These are phyloP conservation scores for Tieghemiomyces parasiticus DNA, from an alignment of 192 early-diverging fungal species.

Conservation along the genomic window DNA sequence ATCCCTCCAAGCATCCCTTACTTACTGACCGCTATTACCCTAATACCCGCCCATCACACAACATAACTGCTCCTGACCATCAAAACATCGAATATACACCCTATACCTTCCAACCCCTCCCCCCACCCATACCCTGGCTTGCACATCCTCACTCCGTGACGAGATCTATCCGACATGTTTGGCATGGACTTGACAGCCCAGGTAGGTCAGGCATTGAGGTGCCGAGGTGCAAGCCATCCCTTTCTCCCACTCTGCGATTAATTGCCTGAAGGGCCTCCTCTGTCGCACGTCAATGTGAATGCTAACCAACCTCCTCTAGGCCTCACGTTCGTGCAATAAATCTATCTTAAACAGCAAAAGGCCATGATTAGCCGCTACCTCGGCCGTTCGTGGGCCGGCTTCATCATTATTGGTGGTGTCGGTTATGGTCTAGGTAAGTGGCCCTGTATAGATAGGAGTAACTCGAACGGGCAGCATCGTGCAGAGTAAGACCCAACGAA, in stretches of 20 bases:
- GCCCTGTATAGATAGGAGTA: too few species aligned
- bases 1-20: too few species aligned
- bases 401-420: not conserved
- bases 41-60: too few species aligned
- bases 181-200: not conserved
- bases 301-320: not conserved
- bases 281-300: not conserved
- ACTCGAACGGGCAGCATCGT: too few species aligned
- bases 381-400: not conserved
- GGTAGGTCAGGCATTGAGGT: not conserved
- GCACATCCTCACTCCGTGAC: too few species aligned
- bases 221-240: not conserved
- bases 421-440: not conserved
- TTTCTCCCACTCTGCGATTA: not conserved
- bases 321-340: too few species aligned
- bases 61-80: too few species aligned
- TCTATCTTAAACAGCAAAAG: too few species aligned
- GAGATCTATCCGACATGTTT: slow-evolving; percentile 4
- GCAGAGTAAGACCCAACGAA: not conserved
- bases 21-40: too few species aligned
- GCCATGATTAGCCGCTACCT: not conserved
- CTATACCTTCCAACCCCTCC: too few species aligned
- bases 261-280: not conserved
- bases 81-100: too few species aligned
- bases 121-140: too few species aligned